A percentile compares a stretch with the other conserved stretches of the same genome.
Conservation (phyloP, 176 grass and related monocot genomes). For the Raddia guianensis region DNA sequence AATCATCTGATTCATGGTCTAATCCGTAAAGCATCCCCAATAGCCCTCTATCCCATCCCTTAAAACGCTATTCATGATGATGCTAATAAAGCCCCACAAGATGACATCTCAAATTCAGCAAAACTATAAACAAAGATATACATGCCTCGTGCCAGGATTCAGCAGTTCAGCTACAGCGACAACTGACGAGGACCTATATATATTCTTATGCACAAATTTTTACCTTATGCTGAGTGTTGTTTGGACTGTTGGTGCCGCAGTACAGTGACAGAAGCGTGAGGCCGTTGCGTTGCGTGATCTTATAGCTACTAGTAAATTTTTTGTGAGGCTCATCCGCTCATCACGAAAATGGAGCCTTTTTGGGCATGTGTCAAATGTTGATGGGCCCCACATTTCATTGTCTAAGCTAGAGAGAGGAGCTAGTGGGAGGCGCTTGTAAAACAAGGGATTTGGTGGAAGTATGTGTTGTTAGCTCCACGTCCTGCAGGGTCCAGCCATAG, state of each 20-base stretch:
- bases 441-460: background rate
- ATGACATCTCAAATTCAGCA: background rate
- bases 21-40: no score
- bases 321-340: background rate
- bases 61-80: no score
- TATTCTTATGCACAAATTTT: background rate
- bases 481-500: background rate
- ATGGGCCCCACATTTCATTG: background rate
- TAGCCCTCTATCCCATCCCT: no score
- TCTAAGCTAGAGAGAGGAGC: background rate
- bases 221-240: background rate
- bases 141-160: background rate
- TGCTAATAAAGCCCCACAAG: background rate
- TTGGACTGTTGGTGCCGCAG: background rate
- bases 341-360: background rate
- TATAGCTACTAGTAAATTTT: background rate
- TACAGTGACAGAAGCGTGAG: no score
- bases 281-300: no score
- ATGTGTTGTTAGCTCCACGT: background rate
- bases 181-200: background rate
- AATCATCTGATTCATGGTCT: no score
- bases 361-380: constrained; percentile 7
- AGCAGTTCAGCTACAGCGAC: background rate
- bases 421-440: background rate
- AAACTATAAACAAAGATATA: constrained; percentile 2